A percentile compares a stretch with the other conserved stretches of the same genome.
phyloP scores from a whole-genome alignment of 1,284 basidiomycete genomes.

The Puccinia novopanici region DNA sequence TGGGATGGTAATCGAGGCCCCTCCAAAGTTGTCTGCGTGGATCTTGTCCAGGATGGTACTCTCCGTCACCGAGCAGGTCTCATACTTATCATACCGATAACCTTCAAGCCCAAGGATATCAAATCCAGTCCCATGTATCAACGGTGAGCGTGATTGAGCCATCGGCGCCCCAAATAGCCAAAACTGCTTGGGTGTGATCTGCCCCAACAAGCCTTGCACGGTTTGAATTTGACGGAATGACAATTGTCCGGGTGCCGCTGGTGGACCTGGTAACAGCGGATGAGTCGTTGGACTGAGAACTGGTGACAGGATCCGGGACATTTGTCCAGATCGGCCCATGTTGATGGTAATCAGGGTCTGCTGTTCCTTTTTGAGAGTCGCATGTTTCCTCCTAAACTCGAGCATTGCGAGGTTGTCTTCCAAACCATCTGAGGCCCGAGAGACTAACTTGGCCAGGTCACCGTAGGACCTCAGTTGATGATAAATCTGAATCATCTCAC shows the following conservation, averaged over 20 bases:
- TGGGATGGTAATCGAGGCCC: slow-evolving; percentile 93
- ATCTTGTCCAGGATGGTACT: slow-evolving; percentile 70
- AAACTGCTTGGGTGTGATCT: slow-evolving; percentile 72
- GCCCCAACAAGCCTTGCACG: slow-evolving; percentile 77
- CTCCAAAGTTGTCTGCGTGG: slow-evolving; percentile 76
- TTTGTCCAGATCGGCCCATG: slow-evolving; percentile 84
- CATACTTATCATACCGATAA: slow-evolving; percentile 69
- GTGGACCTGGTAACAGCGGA: slow-evolving; percentile 70
- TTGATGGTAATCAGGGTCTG: slow-evolving; percentile 92
- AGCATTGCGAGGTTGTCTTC: slow-evolving; percentile 80
- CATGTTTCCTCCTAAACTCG: slow-evolving; percentile 66
- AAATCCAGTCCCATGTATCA: slow-evolving; percentile 89
- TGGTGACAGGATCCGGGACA: slow-evolving; percentile 82
- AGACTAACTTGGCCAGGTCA: slow-evolving; percentile 89
- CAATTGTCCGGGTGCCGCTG: slow-evolving; percentile 89
- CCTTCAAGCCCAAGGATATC: slow-evolving; percentile 73
- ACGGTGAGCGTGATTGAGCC: slow-evolving; percentile 83
- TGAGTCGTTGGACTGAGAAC: slow-evolving; percentile 90
- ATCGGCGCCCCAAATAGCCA: slow-evolving; percentile 89
- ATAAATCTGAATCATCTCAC: slow-evolving; percentile 66
- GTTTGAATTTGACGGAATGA: slow-evolving; percentile 81
- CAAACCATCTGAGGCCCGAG: slow-evolving; percentile 70
- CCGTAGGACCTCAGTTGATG: slow-evolving; percentile 61
- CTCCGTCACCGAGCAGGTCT: slow-evolving; percentile 67
- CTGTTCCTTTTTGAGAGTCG: slow-evolving; percentile 55